phyloP scores from a whole-genome alignment of 805 yeast genomes.

The Yamadazyma laniorum region DNA sequence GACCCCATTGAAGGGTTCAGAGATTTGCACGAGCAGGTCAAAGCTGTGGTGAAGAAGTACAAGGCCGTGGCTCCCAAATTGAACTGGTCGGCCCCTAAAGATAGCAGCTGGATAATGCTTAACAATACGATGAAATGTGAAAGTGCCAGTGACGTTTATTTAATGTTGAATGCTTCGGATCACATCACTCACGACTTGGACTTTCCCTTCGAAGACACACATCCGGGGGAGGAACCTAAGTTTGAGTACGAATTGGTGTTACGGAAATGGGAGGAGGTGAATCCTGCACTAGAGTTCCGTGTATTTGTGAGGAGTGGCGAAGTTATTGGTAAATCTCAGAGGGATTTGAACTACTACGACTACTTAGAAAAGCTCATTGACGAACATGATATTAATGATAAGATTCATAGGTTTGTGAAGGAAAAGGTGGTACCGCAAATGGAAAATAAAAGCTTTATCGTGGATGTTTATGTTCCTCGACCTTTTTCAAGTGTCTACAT shows the following conservation, averaged over 20 bases:
- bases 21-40: slow-evolving; percentile 57
- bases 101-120: slow-evolving; percentile 87
- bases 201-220: slow-evolving; percentile 58
- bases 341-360: slow-evolving; percentile 82
- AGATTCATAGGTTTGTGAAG: slow-evolving; percentile 31
- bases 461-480: slow-evolving; percentile 82
- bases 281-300: slow-evolving; percentile 91
- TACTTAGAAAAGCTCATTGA: slow-evolving; percentile 60
- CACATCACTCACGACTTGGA: slow-evolving; percentile 83
- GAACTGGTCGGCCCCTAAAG: slow-evolving; percentile 97
- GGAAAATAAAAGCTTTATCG: slow-evolving; percentile 41
- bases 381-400: slow-evolving; percentile 17
- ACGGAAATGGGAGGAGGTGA: slow-evolving; percentile 77
- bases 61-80: slow-evolving; percentile 79
- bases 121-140: slow-evolving; percentile 73
- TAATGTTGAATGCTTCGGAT: slow-evolving; percentile 81
- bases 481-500: slow-evolving; percentile 66
- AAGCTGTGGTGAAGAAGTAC: slow-evolving; percentile 42
- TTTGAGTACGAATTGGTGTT: slow-evolving; percentile 61
- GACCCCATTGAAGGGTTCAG: slow-evolving; percentile 37
- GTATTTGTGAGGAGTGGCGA: slow-evolving; percentile 67
- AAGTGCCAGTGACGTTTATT: slow-evolving; percentile 70
- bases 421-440: slow-evolving; percentile 27
- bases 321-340: slow-evolving; percentile 74
- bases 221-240: slow-evolving; percentile 16